These are phyloP conservation scores for Parathielavia hyrcaniae DNA, from an alignment of 495 filamentous ascomycete genomes.

Conservation along the genomic window DNA sequence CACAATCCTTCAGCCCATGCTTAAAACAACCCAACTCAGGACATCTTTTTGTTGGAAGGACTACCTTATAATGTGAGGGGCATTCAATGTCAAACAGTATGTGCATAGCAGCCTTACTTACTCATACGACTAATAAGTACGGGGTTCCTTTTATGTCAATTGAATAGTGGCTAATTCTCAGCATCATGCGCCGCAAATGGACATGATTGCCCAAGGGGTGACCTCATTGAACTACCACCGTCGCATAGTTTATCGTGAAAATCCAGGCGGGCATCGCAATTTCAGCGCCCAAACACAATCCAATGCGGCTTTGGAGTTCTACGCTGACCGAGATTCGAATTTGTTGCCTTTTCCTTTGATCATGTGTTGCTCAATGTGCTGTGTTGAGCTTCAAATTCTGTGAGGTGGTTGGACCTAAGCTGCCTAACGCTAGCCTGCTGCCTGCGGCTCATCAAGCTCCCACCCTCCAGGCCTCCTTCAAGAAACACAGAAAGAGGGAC, in stretches of 20 bases:
- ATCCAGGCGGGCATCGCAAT: background rate
- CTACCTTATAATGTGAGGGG: no score
- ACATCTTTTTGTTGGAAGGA: no score
- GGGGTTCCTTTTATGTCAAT: background rate
- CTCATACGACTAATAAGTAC: no score
- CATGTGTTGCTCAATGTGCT: no score
- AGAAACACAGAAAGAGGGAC: background rate
- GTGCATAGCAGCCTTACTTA: background rate
- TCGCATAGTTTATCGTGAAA: background rate
- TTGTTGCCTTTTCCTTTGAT: no score
- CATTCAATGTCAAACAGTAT: background rate
- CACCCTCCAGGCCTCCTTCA: background rate
- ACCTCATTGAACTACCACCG: background rate
- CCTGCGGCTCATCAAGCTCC: background rate
- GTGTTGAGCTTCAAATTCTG: no score
- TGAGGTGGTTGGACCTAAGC: no score
- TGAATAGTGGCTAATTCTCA: no score
- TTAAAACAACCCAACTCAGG: background rate
- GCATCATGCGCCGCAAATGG: constrained; percentile 5
- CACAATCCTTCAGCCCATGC: background rate
- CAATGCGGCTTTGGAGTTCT: no score
- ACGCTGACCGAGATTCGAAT: background rate
- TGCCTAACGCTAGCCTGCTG: constrained; percentile 2
- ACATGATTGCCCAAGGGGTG: background rate
- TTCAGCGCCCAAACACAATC: background rate